Base-by-base conservation (phyloP, 768 basidiomycete genomes). In the Coprinellus micaceus region DNA sequence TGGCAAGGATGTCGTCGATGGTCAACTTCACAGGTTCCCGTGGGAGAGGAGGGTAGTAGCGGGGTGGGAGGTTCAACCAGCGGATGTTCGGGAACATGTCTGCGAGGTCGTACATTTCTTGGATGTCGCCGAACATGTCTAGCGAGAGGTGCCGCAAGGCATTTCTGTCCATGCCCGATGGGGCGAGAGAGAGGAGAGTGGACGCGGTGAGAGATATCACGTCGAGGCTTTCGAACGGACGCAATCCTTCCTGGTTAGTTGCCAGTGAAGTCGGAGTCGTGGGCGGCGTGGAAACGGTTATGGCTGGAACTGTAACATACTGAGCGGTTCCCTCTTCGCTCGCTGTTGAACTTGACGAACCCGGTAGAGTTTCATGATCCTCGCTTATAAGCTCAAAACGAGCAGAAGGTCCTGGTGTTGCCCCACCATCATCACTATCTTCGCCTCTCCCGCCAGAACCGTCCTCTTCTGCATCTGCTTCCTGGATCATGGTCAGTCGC, bases 1-100 rank as follows among this genome's bases (percentile, higher is more conserved):
- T 65, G 30, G 69, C 63, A 12, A 81, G 63, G 71, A 78, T 75
- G 25, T 69, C 64, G 12, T 74, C 69, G 75, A 77, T 17, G 4
- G 50, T 17, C 3, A 48, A 29, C 11, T 58, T 44, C 19, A 61
- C 58, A 9, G 68, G 69, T 17, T 71, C 59, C 5, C 61, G 58
- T 17, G 54, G 44, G 43, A 61, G 54, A 13, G 63, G 49, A 2
- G 66, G 64, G 17, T 60, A 49, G 59, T 66, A 62, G 12, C 58
- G 17, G n/a, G 58, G 50, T 13, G 78, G 76, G 49, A 80, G 57
- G 1, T 67, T 71, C 39, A 79, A 66, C 72, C 74, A 77, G 11
- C 71, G 71, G 7, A 80, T 70, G 26, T 73, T 68, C 2, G 68
- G 67, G 56, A 78, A 80, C 2, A 62, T 60, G 24, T 69, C 65